These are phyloP conservation scores for Fagopyrum tataricum DNA, from an alignment of 148 eudicot genomes.

Conservation along the genomic window DNA sequence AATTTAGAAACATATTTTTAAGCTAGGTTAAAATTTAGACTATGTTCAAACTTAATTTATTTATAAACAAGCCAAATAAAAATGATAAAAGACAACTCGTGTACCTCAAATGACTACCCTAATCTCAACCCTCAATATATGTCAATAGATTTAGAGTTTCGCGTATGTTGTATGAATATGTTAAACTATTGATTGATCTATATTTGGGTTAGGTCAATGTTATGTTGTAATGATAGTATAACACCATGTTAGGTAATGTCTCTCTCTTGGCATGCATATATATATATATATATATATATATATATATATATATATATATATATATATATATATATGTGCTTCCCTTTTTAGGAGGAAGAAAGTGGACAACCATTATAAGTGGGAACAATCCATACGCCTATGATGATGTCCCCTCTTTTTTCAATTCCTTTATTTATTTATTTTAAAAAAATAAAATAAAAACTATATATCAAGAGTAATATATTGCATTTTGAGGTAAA, in stretches of 20 bases:
- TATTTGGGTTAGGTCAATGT: constrained; percentile 1
- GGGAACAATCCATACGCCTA: constrained; percentile 22
- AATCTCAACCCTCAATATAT: background rate
- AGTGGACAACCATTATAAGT: constrained; percentile 27
- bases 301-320: no score
- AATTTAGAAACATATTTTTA: no score
- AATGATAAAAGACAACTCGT: background rate
- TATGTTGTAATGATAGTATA: background rate
- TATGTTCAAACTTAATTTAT: background rate
- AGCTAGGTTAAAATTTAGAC: no score
- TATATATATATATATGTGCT: no score
- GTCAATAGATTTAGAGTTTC: background rate
- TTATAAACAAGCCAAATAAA: background rate
- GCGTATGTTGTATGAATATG: background rate
- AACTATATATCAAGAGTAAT: no score
- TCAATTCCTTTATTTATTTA: background rate
- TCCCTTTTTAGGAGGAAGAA: background rate
- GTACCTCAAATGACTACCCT: background rate
- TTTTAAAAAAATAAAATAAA: background rate
- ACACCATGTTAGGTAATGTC: constrained; percentile 13
- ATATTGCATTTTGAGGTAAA: no score
- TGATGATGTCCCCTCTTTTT: constrained; percentile 8
- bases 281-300: no score
- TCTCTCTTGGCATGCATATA: background rate
- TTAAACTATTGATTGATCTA: background rate